These are phyloP conservation scores for Pythium phragmiticola DNA, from an alignment of 352 stramenopile species.

Conservation along the genomic window DNA sequence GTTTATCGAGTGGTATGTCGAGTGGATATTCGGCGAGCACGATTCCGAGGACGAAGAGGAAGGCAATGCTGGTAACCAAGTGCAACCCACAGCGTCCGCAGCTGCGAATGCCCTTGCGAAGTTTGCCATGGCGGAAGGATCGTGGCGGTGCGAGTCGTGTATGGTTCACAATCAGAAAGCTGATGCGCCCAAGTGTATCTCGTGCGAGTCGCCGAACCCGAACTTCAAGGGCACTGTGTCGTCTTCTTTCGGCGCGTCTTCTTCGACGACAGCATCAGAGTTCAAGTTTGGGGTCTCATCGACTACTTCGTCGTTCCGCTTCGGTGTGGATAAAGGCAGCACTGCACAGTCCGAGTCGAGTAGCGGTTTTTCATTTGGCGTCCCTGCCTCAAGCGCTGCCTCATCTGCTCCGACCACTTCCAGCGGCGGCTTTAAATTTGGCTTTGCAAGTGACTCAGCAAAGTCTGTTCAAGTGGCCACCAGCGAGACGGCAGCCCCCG, in stretches of 20 bases:
- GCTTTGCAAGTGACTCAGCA: neutral
- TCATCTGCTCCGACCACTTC: neutral
- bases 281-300: conserved; percentile 20
- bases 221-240: conserved; percentile 20
- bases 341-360: neutral
- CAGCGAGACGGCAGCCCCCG: neutral
- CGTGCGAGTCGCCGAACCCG: conserved; percentile 34
- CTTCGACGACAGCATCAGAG: neutral
- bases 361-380: conserved; percentile 20
- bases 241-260: neutral
- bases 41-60: conserved; percentile 40
- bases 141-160: conserved; percentile 35
- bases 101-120: conserved; percentile 20
- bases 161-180: conserved; percentile 27
- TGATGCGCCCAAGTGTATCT: conserved; percentile 27
- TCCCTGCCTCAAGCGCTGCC: neutral
- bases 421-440: conserved; percentile 15
- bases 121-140: conserved; percentile 29
- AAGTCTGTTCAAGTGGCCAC: neutral
- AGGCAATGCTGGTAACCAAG: conserved; percentile 13
- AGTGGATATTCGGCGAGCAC: conserved; percentile 35
- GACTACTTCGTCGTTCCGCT: conserved; percentile 12
- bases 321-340: conserved; percentile 7
- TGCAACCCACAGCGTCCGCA: neutral
- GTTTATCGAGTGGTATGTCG: conserved; percentile 32